phyloP scores from a whole-genome alignment of 257 asterid genomes.

The Solanum habrochaites region DNA sequence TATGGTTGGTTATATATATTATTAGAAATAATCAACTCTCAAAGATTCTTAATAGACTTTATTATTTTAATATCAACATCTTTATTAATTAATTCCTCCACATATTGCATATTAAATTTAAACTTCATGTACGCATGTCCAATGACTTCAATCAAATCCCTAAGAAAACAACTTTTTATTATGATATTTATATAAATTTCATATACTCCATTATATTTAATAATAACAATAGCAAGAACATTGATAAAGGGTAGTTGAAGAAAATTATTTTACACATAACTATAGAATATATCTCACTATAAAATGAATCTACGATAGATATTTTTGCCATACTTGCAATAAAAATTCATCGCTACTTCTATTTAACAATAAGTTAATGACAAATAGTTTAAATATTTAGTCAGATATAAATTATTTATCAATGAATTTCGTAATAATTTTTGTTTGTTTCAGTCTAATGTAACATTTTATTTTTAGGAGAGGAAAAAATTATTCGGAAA shows the following conservation, averaged over 20 bases:
- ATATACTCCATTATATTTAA: not conserved
- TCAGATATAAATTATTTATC: not conserved
- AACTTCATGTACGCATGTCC: not conserved
- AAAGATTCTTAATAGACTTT: not conserved
- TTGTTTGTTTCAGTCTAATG: not conserved
- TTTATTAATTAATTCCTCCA: not conserved
- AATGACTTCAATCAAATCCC: not conserved
- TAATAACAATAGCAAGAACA: not conserved
- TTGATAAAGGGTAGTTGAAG: not conserved
- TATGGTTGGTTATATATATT: not conserved
- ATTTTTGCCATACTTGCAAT: not conserved
- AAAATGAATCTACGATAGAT: not conserved
- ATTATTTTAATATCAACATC: not conserved
- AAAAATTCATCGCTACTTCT: not conserved
- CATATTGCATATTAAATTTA: not conserved
- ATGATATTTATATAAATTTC: not conserved
- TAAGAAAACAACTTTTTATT: not conserved
- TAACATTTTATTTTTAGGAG: not conserved
- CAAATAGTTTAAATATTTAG: not conserved
- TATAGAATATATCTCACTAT: not conserved
- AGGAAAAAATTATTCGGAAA: not conserved
- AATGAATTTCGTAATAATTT: not conserved
- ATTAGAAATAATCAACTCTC: not conserved
- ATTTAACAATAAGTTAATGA: not conserved
- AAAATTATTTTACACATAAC: not conserved